Base-by-base conservation (phyloP, 345 rosid genomes). In the Clausena lansium region DNA sequence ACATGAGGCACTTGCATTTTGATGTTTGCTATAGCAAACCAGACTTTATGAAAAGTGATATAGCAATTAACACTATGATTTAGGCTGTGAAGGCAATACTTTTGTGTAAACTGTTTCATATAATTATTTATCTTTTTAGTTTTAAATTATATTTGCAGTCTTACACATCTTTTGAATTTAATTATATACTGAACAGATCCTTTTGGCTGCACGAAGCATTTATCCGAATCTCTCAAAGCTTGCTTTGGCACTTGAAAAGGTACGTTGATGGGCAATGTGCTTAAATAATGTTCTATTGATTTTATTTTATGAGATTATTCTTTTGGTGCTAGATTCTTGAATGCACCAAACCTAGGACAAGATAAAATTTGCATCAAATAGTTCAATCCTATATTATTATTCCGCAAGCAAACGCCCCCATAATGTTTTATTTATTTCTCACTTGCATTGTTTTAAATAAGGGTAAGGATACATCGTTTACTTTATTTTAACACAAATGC, bases 201-300 rank as follows among this genome's bases (percentile, higher is more conserved):
- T 96, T 71, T 84, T 93, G 83, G 89, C 84, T 71, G 97, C 98
- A 33, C 86, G 83, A 80, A 86, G 75, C 82, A 92, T 92, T 81
- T 94, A 96, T 77, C 97, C 97, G 19, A 94, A 89, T 75, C 93
- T 94, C 79, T 87, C 97, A 63, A 96, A 96, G 87, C 98, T 94
- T 73, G 95, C 98, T 78, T 87, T 92, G 60, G 99, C 99, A 45
- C 87, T 96, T 73, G 99, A 94, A 85, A 96, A 96, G 93, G 98
- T 91, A 75, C 33, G 66, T 65, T 45, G 75, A 36, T 63, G 59
- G 76, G 45, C 45, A 45, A 41, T 70, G 35, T 14, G 47, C n/a
- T 6, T 14, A 70, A 25, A 32, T 30, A 17, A 2, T 57, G 50
- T 14, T 45, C 50, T 45, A 45, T 45, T 45, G 50, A 45, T 45